A percentile compares a stretch with the other conserved stretches of the same genome.
These are phyloP conservation scores for Cicer pinnatifidum DNA, from an alignment of 306 rosid genomes.

Conservation along the genomic window DNA sequence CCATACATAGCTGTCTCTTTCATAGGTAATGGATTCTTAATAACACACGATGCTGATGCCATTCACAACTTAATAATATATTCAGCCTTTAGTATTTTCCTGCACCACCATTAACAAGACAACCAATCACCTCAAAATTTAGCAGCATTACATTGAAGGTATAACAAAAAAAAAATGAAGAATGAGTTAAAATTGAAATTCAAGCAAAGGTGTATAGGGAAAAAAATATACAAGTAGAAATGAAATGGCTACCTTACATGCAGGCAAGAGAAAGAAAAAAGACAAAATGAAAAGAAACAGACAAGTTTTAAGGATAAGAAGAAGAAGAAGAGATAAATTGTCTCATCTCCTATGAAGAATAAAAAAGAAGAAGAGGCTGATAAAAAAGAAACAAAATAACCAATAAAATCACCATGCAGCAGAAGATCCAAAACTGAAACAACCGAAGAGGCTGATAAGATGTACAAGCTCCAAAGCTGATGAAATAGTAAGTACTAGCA, in stretches of 20 bases:
- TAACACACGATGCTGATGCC: slow-evolving; percentile 70
- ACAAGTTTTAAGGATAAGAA: slow-evolving; percentile 50
- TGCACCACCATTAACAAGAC: slow-evolving; percentile 47
- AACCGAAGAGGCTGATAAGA: slow-evolving; percentile 49
- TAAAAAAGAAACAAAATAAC: slow-evolving; percentile 10
- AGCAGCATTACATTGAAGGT: slow-evolving; percentile 40
- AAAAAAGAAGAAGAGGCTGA: neutral
- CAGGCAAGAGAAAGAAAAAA: slow-evolving; percentile 47
- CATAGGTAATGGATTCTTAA: slow-evolving; percentile 51
- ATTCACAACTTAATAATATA: slow-evolving; percentile 47
- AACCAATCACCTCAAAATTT: slow-evolving; percentile 28
- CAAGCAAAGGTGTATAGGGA: neutral
- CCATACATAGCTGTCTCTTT: slow-evolving; percentile 50
- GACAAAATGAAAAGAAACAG: slow-evolving; percentile 47
- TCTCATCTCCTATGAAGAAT: slow-evolving; percentile 10
- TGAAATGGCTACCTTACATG: slow-evolving; percentile 45
- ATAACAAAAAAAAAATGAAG: neutral
- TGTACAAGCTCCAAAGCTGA: slow-evolving; percentile 45
- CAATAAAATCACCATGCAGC: slow-evolving; percentile 56
- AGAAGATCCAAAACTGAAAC: slow-evolving; percentile 48
- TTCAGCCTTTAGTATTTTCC: slow-evolving; percentile 42
- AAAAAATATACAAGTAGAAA: slow-evolving; percentile 27
- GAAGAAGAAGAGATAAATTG: slow-evolving; percentile 40
- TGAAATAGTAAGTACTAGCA: slow-evolving; percentile 53
- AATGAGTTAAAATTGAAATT: neutral